phyloP scores from a whole-genome alignment of 1,139 yeast species.

The Nakaseomyces glabratus region DNA sequence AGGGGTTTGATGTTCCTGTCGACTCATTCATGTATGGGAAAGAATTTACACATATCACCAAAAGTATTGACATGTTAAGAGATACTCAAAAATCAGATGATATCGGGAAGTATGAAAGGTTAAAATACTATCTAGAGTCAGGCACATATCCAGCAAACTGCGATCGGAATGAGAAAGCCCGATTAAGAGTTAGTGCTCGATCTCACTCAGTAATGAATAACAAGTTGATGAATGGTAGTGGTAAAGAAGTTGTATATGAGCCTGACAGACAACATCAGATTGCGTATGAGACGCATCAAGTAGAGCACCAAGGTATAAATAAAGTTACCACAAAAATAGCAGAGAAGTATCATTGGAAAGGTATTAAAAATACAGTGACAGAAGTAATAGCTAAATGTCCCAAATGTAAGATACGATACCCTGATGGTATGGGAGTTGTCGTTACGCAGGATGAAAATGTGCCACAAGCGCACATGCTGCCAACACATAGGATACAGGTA shows the following conservation, averaged over 20 bases:
- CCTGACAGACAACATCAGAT: constrained; percentile 66
- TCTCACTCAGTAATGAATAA: constrained; percentile 68
- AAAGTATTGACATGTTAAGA: constrained; percentile 26
- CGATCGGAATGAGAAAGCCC: constrained; percentile 73
- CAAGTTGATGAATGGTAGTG: constrained; percentile 59
- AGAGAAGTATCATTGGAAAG: constrained; percentile 81
- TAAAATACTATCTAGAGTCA: constrained; percentile 69
- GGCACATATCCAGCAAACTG: constrained; percentile 81
- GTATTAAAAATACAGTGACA: constrained; percentile 81
- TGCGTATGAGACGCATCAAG: constrained; percentile 59
- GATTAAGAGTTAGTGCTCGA: constrained; percentile 73
- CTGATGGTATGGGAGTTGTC: constrained; percentile 27
- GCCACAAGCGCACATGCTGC: constrained; percentile 28
- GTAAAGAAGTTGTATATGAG: constrained; percentile 73
- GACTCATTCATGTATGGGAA: constrained; percentile 73
- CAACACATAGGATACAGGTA: constrained; percentile 13
- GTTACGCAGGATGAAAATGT: constrained; percentile 21
- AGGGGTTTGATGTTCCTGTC: constrained; percentile 74
- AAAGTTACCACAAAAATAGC: constrained; percentile 72
- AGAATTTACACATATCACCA: constrained; percentile 34
- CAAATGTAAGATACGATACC: constrained; percentile 50
- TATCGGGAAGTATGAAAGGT: constrained; percentile 51
- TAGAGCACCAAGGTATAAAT: constrained; percentile 83
- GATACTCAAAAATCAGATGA: constrained; percentile 25
- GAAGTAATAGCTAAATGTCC: constrained; percentile 69